A percentile compares a stretch with the other conserved stretches of the same genome.
These are phyloP conservation scores for Exobasidium rhododendri DNA, from an alignment of 1,284 basidiomycete species.

Conservation along the genomic window DNA sequence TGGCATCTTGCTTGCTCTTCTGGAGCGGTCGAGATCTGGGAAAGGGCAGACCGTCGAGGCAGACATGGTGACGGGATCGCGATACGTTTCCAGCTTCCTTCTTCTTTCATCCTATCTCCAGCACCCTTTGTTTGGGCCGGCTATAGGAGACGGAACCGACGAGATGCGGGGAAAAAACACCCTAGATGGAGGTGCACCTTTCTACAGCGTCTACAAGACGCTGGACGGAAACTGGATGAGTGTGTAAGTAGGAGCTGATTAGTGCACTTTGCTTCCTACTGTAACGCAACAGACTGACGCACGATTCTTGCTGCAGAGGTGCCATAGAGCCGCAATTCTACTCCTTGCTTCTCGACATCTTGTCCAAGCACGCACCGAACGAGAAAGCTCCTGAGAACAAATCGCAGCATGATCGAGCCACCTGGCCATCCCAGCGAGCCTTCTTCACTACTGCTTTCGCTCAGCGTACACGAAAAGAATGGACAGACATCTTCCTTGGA, in stretches of 20 bases:
- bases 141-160: slow-evolving; percentile 59
- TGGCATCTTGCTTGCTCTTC: slow-evolving; percentile 72
- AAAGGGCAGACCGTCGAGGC: slow-evolving; percentile 71
- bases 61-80: slow-evolving; percentile 77
- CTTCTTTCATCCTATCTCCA: slow-evolving; percentile 59
- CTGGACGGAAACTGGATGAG: slow-evolving; percentile 72
- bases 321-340: slow-evolving; percentile 35
- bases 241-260: slow-evolving; percentile 63
- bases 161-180: slow-evolving; percentile 57
- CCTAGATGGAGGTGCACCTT: slow-evolving; percentile 75
- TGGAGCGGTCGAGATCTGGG: slow-evolving; percentile 65
- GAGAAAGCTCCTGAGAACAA: slow-evolving; percentile 58
- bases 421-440: slow-evolving; percentile 64
- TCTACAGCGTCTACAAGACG: slow-evolving; percentile 72
- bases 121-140: slow-evolving; percentile 54
- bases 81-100: slow-evolving; percentile 71
- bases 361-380: slow-evolving; percentile 26
- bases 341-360: slow-evolving; percentile 27
- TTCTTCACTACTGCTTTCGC: slow-evolving; percentile 68
- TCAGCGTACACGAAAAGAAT: slow-evolving; percentile 65
- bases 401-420: slow-evolving; percentile 60
- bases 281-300: not conserved
- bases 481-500: slow-evolving; percentile 68
- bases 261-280: not conserved
- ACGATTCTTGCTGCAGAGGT: slow-evolving; percentile 7